Evolutionary conservation across 805 yeast species (phyloP), one percentile per base, ranked within the genome.

Genomic region (Wickerhamiella bombiphila): DNA sequence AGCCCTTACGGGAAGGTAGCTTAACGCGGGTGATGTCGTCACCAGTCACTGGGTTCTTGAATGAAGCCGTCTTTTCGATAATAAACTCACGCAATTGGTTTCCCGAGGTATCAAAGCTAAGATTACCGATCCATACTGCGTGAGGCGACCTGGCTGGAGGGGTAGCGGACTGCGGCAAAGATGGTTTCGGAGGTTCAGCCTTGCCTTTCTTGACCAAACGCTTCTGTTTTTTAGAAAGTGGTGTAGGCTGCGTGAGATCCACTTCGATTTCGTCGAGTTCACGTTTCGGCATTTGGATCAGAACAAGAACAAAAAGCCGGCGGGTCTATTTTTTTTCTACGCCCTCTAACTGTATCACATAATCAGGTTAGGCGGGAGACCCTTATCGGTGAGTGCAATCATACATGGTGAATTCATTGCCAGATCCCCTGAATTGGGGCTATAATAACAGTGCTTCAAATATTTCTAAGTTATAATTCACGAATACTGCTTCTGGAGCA

Each of bases 51-150:
- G 43, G 43, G 5, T 17, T 29, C 9, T 22, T 17, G 3, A 37
- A 28, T 22, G 52, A 51, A 20, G 55, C 53, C 4, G 55, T 44
- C 52, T 77, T 80, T 7, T 70, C 67, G 1, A 67, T 60, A 5
- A 91, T 58, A 46, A 79, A 83, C 38, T 74, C 66, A 11, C 63
- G 61, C 24, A 91, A 53, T 45, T 85, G 93, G 25, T 79, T 88
- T 48, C 69, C 74, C 0, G 76, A 66, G 4, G 95, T 82, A 37
- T 81, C 91, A 51, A 78, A 91, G 0, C 94, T 68, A 45, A 91
- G 60, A 55, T 91, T 91, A 31, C 98, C 98, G 34, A 91, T 71
- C 98, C 98, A 91, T 25, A 85, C 91, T 32, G 93, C 93, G 52
- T 34, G 50, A 13, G 52, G 53, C 4, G 54, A 42, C 5, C 40